phyloP scores from a whole-genome alignment of 495 filamentous ascomycete species.

The Xylaria sp. region DNA sequence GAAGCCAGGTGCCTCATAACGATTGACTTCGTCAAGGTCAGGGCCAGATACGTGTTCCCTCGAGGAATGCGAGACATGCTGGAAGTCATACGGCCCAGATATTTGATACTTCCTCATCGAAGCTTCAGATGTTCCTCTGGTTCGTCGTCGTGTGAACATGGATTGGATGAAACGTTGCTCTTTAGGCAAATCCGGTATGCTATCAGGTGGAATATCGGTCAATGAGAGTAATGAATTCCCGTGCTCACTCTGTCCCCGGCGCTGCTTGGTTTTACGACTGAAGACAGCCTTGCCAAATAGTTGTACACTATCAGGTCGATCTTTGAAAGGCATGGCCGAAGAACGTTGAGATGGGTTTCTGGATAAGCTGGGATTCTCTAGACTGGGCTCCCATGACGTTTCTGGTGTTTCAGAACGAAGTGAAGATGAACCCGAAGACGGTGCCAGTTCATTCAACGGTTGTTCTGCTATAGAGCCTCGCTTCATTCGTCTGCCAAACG shows the following conservation, averaged over 20 bases:
- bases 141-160: constrained; percentile 51
- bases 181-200: constrained; percentile 33
- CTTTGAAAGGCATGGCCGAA: constrained; percentile 50
- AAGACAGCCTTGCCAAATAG: constrained; percentile 63
- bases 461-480: constrained; percentile 52
- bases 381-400: constrained; percentile 52
- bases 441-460: constrained; percentile 52
- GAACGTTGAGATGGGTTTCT: constrained; percentile 59
- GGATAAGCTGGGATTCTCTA: constrained; percentile 50
- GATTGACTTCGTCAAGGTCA: constrained; percentile 60
- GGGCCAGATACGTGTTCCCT: constrained; percentile 67
- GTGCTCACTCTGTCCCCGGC: constrained; percentile 51
- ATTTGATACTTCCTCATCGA: constrained; percentile 59
- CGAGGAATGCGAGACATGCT: constrained; percentile 81
- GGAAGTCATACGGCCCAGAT: constrained; percentile 87
- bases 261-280: constrained; percentile 48
- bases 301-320: constrained; percentile 61
- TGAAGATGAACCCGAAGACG: constrained; percentile 57
- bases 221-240: constrained; percentile 50
- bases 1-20: constrained; percentile 71
- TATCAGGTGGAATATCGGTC: constrained; percentile 41
- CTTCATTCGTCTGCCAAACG: constrained; percentile 58
- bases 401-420: constrained; percentile 51
- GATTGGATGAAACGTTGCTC: constrained; percentile 52
- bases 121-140: constrained; percentile 44